A percentile compares a stretch with the other conserved stretches of the same genome.
Conservation (phyloP, 1,139 yeast species). For the Wickerhamomyces sp. region DNA sequence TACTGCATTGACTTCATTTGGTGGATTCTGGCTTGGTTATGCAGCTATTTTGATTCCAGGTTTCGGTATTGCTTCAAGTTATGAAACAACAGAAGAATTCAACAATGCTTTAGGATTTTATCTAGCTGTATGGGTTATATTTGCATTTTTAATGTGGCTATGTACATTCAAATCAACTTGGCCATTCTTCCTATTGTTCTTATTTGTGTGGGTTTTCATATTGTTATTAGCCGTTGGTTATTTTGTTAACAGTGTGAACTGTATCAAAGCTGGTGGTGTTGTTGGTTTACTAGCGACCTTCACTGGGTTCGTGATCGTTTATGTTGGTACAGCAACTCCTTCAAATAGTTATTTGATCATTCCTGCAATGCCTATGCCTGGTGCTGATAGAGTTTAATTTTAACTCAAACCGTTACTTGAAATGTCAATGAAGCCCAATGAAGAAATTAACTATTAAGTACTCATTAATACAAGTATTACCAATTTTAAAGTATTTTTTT, state of each 20-base stretch:
- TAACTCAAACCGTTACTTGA: too few species aligned
- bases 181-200: conserved; percentile 53
- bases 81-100: conserved; percentile 40
- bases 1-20: conserved; percentile 64
- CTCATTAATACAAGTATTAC: too few species aligned
- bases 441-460: too few species aligned
- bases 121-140: conserved; percentile 65
- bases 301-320: conserved; percentile 61
- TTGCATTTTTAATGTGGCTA: conserved; percentile 54
- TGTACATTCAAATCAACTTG: conserved; percentile 66
- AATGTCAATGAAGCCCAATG: too few species aligned
- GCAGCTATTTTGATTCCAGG: conserved; percentile 53
- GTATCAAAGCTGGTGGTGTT: conserved; percentile 67
- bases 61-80: conserved; percentile 52
- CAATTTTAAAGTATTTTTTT: too few species aligned
- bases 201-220: conserved; percentile 52
- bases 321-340: conserved; percentile 62
- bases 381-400: conserved; percentile 27
- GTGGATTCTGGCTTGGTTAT: conserved; percentile 74
- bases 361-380: conserved; percentile 54
- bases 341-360: conserved; percentile 60
- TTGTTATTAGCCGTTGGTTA: conserved; percentile 56
- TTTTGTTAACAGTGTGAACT: conserved; percentile 42
- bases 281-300: conserved; percentile 58
- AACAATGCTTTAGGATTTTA: conserved; percentile 55